Evolutionary conservation across 345 rosid species (phyloP).

Genomic region (Sisymbrium irio): DNA sequence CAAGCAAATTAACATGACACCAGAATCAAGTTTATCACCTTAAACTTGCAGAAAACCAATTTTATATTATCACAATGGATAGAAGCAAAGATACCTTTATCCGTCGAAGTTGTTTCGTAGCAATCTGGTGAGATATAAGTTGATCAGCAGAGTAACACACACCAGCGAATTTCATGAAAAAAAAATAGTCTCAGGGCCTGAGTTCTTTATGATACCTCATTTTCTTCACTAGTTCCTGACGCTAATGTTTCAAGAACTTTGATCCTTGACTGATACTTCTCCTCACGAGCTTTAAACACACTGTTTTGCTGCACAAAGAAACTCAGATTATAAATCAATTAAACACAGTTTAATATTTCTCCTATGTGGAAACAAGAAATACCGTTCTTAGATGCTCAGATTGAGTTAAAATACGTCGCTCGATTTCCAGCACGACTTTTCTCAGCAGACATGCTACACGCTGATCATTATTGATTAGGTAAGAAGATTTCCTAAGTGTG

Average conservation of each 20-base stretch:
- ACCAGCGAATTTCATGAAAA: constrained; percentile 1
- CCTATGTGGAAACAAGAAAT: constrained; percentile 3
- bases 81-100: constrained; percentile 45
- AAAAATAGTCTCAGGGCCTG: neutral
- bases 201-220: constrained; percentile 49
- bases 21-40: neutral
- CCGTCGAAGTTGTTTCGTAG: constrained; percentile 48
- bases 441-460: constrained; percentile 75
- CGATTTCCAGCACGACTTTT: constrained; percentile 88
- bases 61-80: neutral
- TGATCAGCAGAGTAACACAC: constrained; percentile 17
- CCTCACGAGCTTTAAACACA: constrained; percentile 89
- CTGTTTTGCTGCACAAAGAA: constrained; percentile 71
- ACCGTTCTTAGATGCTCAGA: constrained; percentile 92
- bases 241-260: constrained; percentile 92
- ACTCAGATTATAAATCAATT: neutral
- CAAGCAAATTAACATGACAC: constrained; percentile 19
- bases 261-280: constrained; percentile 80
- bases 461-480: constrained; percentile 44
- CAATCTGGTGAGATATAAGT: constrained; percentile 44
- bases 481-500: constrained; percentile 1
- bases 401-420: constrained; percentile 93
- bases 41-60: neutral
- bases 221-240: constrained; percentile 62
- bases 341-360: neutral